Conservation (phyloP, 164 flowering plant species). For the Vitis riparia region DNA sequence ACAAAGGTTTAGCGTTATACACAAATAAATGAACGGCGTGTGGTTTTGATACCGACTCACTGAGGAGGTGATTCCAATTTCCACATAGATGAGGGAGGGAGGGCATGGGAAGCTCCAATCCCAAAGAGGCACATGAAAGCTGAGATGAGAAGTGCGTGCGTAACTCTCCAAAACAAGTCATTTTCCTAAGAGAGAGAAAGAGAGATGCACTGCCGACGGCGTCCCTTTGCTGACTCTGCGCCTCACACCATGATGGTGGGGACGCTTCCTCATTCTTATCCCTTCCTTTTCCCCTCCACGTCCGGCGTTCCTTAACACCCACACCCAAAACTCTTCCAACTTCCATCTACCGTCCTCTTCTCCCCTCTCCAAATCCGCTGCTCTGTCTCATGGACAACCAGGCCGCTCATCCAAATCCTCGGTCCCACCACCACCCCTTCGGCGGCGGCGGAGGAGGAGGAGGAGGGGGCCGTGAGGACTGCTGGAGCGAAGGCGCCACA, state of each 20-base stretch:
- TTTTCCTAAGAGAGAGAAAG: not conserved
- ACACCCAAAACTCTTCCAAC: not conserved
- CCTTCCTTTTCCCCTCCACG: not conserved
- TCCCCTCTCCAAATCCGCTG: not conserved
- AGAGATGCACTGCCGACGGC: not conserved
- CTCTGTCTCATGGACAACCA: constrained; percentile 16
- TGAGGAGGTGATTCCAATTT: too few species aligned
- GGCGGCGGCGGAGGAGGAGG: constrained; percentile 18
- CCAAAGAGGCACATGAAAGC: too few species aligned
- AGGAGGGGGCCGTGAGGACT: constrained; percentile 57
- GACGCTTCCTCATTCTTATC: not conserved
- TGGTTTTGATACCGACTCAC: too few species aligned
- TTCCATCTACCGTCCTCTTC: not conserved
- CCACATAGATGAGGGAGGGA: too few species aligned
- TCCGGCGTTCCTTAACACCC: constrained; percentile 30
- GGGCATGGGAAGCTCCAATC: too few species aligned
- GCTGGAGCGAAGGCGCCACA: constrained; percentile 80
- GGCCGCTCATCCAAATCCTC: constrained; percentile 9
- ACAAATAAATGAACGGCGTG: too few species aligned
- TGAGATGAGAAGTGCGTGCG: too few species aligned
- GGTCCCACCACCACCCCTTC: constrained; percentile 9
- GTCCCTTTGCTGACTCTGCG: not conserved
- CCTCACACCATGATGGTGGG: constrained; percentile 1
- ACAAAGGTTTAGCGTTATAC: too few species aligned
- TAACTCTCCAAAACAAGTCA: not conserved